Evolutionary conservation across 495 filamentous ascomycete species (phyloP).

Genomic region (Penicillium coprophilum): DNA sequence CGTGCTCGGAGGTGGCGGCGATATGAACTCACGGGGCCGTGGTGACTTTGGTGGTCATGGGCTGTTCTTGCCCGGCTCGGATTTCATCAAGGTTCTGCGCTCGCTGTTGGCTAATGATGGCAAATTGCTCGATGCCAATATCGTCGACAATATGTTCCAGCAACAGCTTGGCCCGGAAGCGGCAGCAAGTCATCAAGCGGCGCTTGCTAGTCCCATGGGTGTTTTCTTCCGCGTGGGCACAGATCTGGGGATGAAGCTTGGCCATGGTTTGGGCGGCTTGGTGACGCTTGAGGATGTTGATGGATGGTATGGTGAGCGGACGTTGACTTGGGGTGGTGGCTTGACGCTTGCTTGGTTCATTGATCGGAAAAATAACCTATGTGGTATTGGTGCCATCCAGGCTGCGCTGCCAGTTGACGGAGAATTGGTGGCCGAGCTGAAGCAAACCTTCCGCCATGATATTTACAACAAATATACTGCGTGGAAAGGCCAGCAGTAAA

Average conservation of each 20-base stretch:
- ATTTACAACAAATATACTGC: slow-evolving; percentile 36
- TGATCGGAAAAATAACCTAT: slow-evolving; percentile 48
- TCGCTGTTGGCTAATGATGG: slow-evolving; percentile 48
- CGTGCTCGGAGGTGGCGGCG: slow-evolving; percentile 26
- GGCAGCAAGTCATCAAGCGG: slow-evolving; percentile 16
- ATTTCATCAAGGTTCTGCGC: slow-evolving; percentile 52
- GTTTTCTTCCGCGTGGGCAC: slow-evolving; percentile 31
- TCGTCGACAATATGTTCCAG: slow-evolving; percentile 52
- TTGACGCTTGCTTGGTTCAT: slow-evolving; percentile 44
- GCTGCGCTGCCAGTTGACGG: slow-evolving; percentile 37
- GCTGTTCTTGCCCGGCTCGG: slow-evolving; percentile 43
- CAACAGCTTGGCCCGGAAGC: slow-evolving; percentile 42
- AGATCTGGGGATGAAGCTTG: slow-evolving; percentile 23
- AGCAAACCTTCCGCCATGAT: slow-evolving; percentile 45
- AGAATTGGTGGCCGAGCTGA: slow-evolving; percentile 27
- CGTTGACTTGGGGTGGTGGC: slow-evolving; percentile 40
- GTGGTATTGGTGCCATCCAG: slow-evolving; percentile 42
- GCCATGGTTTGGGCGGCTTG: slow-evolving; percentile 31
- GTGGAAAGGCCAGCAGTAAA: slow-evolving; percentile 13
- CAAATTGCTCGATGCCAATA: slow-evolving; percentile 41
- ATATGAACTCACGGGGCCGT: slow-evolving; percentile 23
- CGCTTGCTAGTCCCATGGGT: slow-evolving; percentile 23
- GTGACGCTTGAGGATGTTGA: slow-evolving; percentile 33
- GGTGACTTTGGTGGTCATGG: slow-evolving; percentile 56
- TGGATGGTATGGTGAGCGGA: slow-evolving; percentile 43